Evolutionary conservation across 345 rosid species (phyloP), one percentile per base, ranked within the genome.

Genomic region (Erysimum cheiranthoides): DNA sequence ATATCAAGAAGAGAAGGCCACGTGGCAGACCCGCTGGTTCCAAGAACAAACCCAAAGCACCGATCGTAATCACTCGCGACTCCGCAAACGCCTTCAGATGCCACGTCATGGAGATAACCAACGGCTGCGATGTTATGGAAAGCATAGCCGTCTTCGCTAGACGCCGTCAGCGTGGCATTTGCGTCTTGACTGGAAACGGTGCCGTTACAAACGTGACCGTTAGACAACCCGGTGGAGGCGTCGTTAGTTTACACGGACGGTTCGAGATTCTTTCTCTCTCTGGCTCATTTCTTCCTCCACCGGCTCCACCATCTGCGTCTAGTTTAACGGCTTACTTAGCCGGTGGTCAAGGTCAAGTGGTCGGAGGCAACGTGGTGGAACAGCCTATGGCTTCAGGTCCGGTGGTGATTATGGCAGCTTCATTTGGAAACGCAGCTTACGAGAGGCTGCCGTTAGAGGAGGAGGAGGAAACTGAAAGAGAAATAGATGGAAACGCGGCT

Each of bases 401-500:
- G 34, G 89, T 90, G 54, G 90, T 90, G 68, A 76, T 92, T 61
- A 90, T 92, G 94, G 96, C 96, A 5, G 96, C 96, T 65, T 92
- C 94, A n/a, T 92, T 92, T 50, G 92, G 94, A 47, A 90, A 90
- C 86, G 96, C 97, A n/a, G 89, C 90, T n/a, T 92, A 90, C 73
- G 89, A 88, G 84, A 80, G 89, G 74, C 78, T 91, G 76, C 94
- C 97, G 4, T 59, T 89, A 70, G 97, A 91, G 56, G 90, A 89
- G 53, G 93, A 89, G 38, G 73, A 74, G 30, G 30, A 59, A 60
- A 34, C 13, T 52, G 32, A 30, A n/a, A 28, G 90, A 87, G 43
- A 59, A 59, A 12, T 72, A 66, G 34, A 60, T 57, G 5, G 80
- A 83, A 30, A 57, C 61, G 43, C 71, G 76, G 8, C 76, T 76